Evolutionary conservation across 306 rosid species (phyloP).

Genomic region (Quercus variabilis): DNA sequence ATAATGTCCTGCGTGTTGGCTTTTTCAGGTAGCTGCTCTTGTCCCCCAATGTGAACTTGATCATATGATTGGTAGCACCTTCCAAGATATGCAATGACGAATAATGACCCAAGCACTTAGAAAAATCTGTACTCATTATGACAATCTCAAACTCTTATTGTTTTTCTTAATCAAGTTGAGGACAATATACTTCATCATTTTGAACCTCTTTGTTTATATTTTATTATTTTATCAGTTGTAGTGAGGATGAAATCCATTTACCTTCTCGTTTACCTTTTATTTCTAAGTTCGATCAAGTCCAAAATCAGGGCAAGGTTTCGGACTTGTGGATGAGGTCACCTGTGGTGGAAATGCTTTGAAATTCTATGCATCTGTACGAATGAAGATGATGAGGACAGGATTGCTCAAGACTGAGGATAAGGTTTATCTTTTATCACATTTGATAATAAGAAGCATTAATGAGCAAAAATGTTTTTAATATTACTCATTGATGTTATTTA

Average conservation of each 20-base stretch:
- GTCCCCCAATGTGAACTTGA: conserved; percentile 75
- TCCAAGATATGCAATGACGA: conserved; percentile 43
- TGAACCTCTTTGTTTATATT: background rate
- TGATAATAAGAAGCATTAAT: conserved; percentile 1
- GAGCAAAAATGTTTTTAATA: background rate
- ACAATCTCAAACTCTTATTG: conserved; percentile 55
- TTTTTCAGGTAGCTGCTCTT: conserved; percentile 84
- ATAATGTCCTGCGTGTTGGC: background rate
- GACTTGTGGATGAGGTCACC: conserved; percentile 64
- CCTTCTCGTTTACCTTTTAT: background rate
- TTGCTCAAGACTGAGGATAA: background rate
- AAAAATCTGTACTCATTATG: conserved; percentile 69
- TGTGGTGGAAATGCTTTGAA: conserved; percentile 88
- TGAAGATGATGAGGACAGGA: conserved; percentile 60
- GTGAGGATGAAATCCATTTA: too few relatives aligned
- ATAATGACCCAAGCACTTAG: conserved; percentile 73
- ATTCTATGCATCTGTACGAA: conserved; percentile 72
- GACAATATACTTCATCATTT: conserved; percentile 3
- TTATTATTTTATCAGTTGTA: too few relatives aligned
- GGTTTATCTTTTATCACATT: background rate
- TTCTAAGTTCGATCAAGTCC: conserved; percentile 39
- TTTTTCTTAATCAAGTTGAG: conserved; percentile 74
- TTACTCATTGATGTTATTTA: too few relatives aligned
- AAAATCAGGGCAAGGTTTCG: conserved; percentile 35
- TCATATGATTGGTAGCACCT: conserved; percentile 36